Evolutionary conservation across 805 yeast genomes (phyloP).

Genomic region (Priceomyces fermenticarens): DNA sequence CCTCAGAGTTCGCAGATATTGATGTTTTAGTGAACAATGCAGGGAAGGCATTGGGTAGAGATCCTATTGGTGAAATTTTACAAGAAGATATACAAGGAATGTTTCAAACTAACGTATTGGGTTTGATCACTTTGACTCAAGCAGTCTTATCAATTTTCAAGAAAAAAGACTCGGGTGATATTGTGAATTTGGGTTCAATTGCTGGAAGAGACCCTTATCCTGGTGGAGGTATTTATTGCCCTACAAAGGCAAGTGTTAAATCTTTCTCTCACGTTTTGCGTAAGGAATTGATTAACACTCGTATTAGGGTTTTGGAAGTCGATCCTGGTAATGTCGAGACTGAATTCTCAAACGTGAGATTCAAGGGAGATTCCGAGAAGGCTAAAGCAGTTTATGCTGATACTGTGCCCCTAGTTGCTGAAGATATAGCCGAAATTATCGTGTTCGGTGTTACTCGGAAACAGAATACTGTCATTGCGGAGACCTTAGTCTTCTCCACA

Average conservation of each 20-base stretch:
- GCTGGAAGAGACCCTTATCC: constrained; percentile 81
- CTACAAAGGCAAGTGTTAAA: constrained; percentile 69
- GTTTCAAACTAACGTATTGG: constrained; percentile 86
- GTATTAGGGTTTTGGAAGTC: constrained; percentile 66
- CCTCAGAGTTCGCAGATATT: constrained; percentile 57
- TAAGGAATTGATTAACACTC: constrained; percentile 70
- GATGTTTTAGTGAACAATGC: constrained; percentile 73
- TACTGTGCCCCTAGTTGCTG: constrained; percentile 66
- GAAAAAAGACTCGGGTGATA: constrained; percentile 66
- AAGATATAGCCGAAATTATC: constrained; percentile 73
- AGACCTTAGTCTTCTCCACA: constrained; percentile 76
- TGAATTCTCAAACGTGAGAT: constrained; percentile 65
- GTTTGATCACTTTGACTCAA: constrained; percentile 81
- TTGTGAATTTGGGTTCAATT: constrained; percentile 71
- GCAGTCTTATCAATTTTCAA: constrained; percentile 70
- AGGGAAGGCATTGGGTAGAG: constrained; percentile 79
- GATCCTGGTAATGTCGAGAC: constrained; percentile 83
- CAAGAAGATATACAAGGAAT: constrained; percentile 66
- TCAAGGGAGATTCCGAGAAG: constrained; percentile 56
- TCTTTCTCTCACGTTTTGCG: constrained; percentile 70
- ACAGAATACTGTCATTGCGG: constrained; percentile 73
- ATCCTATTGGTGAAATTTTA: constrained; percentile 65
- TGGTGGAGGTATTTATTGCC: constrained; percentile 76
- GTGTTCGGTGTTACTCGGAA: constrained; percentile 66
- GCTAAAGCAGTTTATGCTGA: constrained; percentile 68